phyloP scores from a whole-genome alignment of 192 early-diverging fungal genomes.

The Bifiguratus adelaidae region DNA sequence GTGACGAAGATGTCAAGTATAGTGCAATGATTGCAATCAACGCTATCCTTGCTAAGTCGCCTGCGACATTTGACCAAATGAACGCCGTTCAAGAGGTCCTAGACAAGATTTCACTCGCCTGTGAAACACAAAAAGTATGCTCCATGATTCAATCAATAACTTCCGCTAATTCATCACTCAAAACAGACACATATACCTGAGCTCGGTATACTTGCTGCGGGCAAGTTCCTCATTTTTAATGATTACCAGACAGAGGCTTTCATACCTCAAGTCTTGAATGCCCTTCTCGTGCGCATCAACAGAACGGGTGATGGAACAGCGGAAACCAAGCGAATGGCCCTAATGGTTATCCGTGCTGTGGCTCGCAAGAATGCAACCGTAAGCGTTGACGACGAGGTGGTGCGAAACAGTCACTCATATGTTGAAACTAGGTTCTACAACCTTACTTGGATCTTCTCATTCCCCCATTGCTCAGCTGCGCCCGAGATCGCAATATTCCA shows the following conservation, averaged over 20 bases:
- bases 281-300: constrained; percentile 15
- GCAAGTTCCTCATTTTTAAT: constrained; percentile 37
- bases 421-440: constrained; percentile 29
- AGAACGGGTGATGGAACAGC: constrained; percentile 5
- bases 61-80: constrained; percentile 27
- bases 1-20: constrained; percentile 8
- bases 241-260: constrained; percentile 30
- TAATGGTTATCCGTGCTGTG: constrained; percentile 20
- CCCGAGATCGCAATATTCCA: constrained; percentile 69
- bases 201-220: constrained; percentile 35
- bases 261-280: constrained; percentile 14
- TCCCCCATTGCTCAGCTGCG: constrained; percentile 54
- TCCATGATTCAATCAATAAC: not conserved
- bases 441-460: constrained; percentile 44
- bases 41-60: constrained; percentile 30
- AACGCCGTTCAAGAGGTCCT: constrained; percentile 18
- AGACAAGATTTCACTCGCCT: constrained; percentile 6
- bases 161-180: not conserved
- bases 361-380: constrained; percentile 23
- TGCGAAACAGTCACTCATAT: constrained; percentile 2
- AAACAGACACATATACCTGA: constrained; percentile 28
- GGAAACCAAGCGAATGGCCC: constrained; percentile 27
- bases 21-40: constrained; percentile 36
- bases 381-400: not conserved
- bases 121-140: constrained; percentile 7